Percentiles rank a stretch among this genome's conserved stretches.
phyloP scores from a whole-genome alignment of 495 filamentous ascomycete species.

The Cetradonia linearis region DNA sequence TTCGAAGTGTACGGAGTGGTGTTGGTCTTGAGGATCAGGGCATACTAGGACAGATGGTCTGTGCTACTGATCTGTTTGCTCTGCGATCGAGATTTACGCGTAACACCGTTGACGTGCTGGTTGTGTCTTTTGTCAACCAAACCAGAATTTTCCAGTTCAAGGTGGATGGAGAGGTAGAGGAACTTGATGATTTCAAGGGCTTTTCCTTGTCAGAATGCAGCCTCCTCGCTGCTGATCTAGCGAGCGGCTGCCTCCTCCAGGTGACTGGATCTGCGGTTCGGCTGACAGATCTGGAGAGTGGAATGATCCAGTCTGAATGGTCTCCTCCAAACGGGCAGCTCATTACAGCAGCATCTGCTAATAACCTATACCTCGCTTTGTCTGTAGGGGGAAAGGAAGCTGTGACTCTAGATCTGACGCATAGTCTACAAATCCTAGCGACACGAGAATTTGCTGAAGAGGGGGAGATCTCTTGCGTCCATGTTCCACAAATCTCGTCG shows the following conservation, averaged over 20 bases:
- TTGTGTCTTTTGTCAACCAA: constrained; percentile 74
- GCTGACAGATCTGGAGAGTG: constrained; percentile 59
- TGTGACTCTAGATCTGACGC: constrained; percentile 51
- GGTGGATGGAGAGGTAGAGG: constrained; percentile 68
- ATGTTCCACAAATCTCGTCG: constrained; percentile 41
- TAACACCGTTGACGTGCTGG: constrained; percentile 53
- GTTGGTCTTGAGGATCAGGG: constrained; percentile 88
- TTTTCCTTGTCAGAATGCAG: constrained; percentile 61
- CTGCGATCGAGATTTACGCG: constrained; percentile 41
- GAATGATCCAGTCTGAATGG: constrained; percentile 61
- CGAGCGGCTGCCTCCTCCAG: constrained; percentile 58
- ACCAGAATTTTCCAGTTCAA: constrained; percentile 76
- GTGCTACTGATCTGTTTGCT: constrained; percentile 61
- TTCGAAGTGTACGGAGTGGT: constrained; percentile 83
- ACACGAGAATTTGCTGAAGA: constrained; percentile 50
- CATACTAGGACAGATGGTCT: constrained; percentile 66
- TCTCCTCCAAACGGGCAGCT: constrained; percentile 41
- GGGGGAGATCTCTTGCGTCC: constrained; percentile 76
- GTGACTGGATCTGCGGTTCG: constrained; percentile 56
- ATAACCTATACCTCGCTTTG: constrained; percentile 55
- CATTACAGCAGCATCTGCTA: constrained; percentile 74
- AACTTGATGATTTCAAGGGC: constrained; percentile 62
- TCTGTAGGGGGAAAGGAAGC: constrained; percentile 61
- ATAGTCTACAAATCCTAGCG: constrained; percentile 45
- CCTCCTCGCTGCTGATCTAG: constrained; percentile 56